These are phyloP conservation scores for Chlorella vulgaris DNA, from an alignment of 139 green algal genomes.

Conservation along the genomic window DNA sequence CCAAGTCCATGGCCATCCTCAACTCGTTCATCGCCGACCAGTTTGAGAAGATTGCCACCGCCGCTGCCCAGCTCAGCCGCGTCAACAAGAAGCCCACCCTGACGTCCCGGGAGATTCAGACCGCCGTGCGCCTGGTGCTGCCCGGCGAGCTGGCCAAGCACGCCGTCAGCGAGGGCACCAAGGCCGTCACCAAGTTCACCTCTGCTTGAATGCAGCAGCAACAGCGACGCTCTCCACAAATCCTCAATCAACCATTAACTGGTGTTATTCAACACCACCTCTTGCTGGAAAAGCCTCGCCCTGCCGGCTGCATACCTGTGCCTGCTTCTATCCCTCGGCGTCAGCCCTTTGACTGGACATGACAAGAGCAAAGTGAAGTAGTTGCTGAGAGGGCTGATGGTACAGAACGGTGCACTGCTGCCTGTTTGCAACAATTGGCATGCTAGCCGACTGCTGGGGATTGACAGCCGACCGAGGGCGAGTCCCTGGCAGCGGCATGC, in stretches of 20 bases:
- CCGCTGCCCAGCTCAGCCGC: slow-evolving; percentile 72
- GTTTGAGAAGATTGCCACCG: slow-evolving; percentile 91
- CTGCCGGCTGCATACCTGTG: too few relatives aligned
- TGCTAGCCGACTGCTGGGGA: too few relatives aligned
- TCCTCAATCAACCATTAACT: not conserved
- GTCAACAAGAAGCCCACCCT: slow-evolving; percentile 93
- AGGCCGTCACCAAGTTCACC: not conserved
- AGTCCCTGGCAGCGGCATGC: too few relatives aligned
- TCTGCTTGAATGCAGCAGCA: too few relatives aligned
- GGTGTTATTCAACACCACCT: slow-evolving; percentile 42
- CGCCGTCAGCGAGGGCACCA: slow-evolving; percentile 42
- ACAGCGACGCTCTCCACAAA: not conserved
- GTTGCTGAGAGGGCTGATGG: too few relatives aligned
- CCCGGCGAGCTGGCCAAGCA: slow-evolving; percentile 76
- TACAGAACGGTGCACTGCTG: too few relatives aligned
- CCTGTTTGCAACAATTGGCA: too few relatives aligned
- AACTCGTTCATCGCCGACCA: slow-evolving; percentile 77
- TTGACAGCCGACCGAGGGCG: too few relatives aligned
- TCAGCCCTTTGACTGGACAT: too few relatives aligned
- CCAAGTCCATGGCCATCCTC: slow-evolving; percentile 85
- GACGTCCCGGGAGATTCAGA: slow-evolving; percentile 91
- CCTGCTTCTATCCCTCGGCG: too few relatives aligned
- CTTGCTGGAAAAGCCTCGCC: not conserved
- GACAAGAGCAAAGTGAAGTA: too few relatives aligned
- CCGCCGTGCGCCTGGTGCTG: slow-evolving; percentile 78